Evolutionary conservation across 169 alveolate species (phyloP).

Genomic region (Cystoisospora suis): DNA sequence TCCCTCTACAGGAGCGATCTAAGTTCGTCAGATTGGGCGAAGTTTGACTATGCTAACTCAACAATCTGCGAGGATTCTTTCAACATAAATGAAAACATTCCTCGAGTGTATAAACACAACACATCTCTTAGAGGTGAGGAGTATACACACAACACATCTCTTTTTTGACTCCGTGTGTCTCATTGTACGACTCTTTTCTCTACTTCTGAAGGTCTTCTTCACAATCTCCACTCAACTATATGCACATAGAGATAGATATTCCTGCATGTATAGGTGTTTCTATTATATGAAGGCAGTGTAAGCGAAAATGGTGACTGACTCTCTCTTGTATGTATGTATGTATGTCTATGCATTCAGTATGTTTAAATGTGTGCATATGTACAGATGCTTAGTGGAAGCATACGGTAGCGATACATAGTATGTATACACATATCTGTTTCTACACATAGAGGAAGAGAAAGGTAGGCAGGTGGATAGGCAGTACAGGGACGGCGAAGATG

Average conservation of each 20-base stretch:
- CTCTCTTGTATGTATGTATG: background rate
- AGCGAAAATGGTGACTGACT: background rate
- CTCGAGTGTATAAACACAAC: slow-evolving; percentile 25
- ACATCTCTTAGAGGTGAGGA: slow-evolving; percentile 3
- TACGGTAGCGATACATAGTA: background rate
- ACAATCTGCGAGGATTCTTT: slow-evolving; percentile 51
- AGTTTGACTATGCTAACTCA: slow-evolving; percentile 26
- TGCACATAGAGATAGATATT: background rate
- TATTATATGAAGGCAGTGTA: background rate
- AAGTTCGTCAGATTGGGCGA: slow-evolving; percentile 51
- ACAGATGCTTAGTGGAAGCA: background rate
- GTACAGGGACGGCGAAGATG: background rate
- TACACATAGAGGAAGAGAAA: background rate
- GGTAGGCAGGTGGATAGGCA: background rate
- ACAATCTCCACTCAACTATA: too few species aligned
- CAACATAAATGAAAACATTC: slow-evolving; percentile 27
- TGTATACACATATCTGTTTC: background rate
- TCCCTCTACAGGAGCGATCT: slow-evolving; percentile 20
- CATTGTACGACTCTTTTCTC: too few species aligned
- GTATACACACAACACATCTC: too few species aligned
- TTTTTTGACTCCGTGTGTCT: too few species aligned
- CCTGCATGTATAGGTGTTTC: background rate
- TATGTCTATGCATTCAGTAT: background rate
- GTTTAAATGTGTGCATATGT: background rate
- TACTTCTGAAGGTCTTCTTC: too few species aligned